Evolutionary conservation across 2,329 filamentous ascomycete species (phyloP), one percentile per base, ranked within the genome.

Genomic region (Trichoderma koningiopsis): DNA sequence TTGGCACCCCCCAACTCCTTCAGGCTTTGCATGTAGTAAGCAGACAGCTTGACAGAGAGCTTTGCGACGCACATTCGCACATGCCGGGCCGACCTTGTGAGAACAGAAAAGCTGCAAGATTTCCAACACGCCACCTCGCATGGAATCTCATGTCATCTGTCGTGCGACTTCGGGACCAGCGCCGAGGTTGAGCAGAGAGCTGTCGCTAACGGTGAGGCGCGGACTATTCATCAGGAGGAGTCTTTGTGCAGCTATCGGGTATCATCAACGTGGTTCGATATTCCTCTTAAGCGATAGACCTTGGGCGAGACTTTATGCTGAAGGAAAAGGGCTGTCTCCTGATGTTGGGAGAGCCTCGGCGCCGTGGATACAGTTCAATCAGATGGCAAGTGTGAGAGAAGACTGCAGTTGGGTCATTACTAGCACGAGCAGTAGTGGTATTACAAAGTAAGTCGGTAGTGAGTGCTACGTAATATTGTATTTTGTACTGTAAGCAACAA

Each of bases 81-180:
- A 27, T 43, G 27, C 59, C 35, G 29, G 59, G 59, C n/a, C 59
- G 33, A 43, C 19, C 61, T 55, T 64, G 61, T 29, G 24, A 43
- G 49, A 43, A 49, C 37, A 37, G 29, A 58, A 37, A n/a, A 35
- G 55, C 40, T 40, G 33, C 64, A 33, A 16, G 10, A 27, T 14
- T 47, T 27, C 22, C n/a, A 59, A 43, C 64, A 67, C 64, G 64
- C 64, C 64, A 67, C 40, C 16, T 67, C 64, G 59, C 64, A 67
- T 67, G 64, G 64, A 59, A 59, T n/a, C 37, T 59, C 64, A 59
- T 67, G 55, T 52, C 55, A 59, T 67, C 40, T 43, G 40, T 43
- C 55, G 64, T 49, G 53, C 35, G 64, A 67, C 64, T 58, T 67
- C 55, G 53, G 64, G 31, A 56, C 64, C 29, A 35, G 43, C 64